Evolutionary conservation across 2,329 filamentous ascomycete genomes (phyloP), one percentile per base, ranked within the genome.

Genomic region (Curvularia lunata): DNA sequence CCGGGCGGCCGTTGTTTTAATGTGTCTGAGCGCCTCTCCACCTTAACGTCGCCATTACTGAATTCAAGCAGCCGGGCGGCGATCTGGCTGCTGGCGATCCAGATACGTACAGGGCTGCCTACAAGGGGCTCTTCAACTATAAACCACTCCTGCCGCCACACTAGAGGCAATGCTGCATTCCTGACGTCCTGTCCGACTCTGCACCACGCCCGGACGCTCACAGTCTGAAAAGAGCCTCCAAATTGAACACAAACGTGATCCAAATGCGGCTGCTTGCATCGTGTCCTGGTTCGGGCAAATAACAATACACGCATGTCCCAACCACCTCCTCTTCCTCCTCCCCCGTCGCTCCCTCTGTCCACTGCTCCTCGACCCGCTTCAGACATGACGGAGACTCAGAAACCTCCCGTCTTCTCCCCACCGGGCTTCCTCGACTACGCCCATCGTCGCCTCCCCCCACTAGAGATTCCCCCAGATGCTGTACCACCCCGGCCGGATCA

Each of bases 371-470:
- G 64, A 66, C 65, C 72, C 54, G 56, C 72, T 62, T 59, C 72
- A 71, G 72, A 72, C 57, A 81, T 81, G 79, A 79, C 79, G 30
- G 78, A 81, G 65, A 79, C 77, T 54, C 80, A 81, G 62, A 79
- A 76, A 54, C 72, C 74, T 50, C 77, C 77, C 50, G 67, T 71
- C 50, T 78, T 81, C 50, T 77, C 78, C 28, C 68, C 75, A 45
- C 73, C 78, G 37, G 68, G 68, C 38, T 81, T 78, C 64, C 68
- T 75, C 45, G 75, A 75, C 56, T 75, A 75, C 57, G 72, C 77
- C 38, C 74, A 77, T 63, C 74, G 76, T 49, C 73, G 75, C 40
- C 67, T 77, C 27, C 75, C 77, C 55, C 77, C 78, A 21, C 63
- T 79, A 50, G 72, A 76, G 27, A 78, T 78, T 52, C 75, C 74